Evolutionary conservation across 2,329 filamentous ascomycete species (phyloP).

Genomic region (Emmonsia crescens): DNA sequence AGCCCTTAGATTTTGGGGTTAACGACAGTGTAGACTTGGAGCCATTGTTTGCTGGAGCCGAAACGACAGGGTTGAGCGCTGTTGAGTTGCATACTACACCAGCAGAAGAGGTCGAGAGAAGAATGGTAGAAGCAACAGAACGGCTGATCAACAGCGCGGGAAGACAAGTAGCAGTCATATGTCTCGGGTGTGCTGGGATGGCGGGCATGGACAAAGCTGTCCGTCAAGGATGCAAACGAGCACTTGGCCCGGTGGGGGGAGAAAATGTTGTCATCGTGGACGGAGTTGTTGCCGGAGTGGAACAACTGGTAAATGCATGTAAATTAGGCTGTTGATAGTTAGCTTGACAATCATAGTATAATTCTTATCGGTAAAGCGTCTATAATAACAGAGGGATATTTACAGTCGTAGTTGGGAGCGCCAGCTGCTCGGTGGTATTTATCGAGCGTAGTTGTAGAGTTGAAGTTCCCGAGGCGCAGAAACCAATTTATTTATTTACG

Average conservation of each 20-base stretch:
- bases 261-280: constrained; percentile 61
- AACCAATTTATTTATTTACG: background rate
- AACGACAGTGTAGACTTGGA: constrained; percentile 22
- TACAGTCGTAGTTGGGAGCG: background rate
- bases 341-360: background rate
- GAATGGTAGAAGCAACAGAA: constrained; percentile 60
- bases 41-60: constrained; percentile 62
- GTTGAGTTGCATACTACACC: constrained; percentile 64
- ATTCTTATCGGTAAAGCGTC: background rate
- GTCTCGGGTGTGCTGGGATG: constrained; percentile 88
- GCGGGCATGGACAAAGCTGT: constrained; percentile 71
- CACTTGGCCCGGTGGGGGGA: constrained; percentile 50
- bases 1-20: constrained; percentile 19
- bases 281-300: constrained; percentile 41
- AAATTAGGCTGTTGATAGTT: constrained; percentile 24
- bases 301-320: constrained; percentile 26
- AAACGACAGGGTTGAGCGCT: constrained; percentile 70
- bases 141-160: constrained; percentile 45
- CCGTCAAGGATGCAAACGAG: constrained; percentile 53
- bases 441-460: background rate
- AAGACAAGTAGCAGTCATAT: constrained; percentile 53
- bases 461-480: background rate
- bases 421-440: background rate
- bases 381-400: background rate
- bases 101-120: constrained; percentile 50